Evolutionary conservation across 345 rosid genomes (phyloP).

Genomic region (Limnanthes douglasii): DNA sequence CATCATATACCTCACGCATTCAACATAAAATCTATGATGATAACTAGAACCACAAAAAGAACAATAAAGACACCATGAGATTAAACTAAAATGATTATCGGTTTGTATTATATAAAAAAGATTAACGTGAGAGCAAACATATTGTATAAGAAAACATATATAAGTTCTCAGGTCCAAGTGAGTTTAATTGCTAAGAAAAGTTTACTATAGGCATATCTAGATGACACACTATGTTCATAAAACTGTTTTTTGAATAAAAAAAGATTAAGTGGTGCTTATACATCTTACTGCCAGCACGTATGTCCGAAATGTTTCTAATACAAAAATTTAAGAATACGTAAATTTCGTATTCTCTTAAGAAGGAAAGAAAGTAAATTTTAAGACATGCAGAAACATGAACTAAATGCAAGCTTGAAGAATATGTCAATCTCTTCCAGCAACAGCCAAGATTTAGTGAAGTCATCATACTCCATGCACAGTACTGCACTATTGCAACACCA

Average conservation of each 20-base stretch:
- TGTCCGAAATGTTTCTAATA: conserved; percentile 89
- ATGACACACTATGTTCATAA: no score
- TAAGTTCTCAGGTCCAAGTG: no score
- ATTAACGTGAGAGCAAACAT: background rate
- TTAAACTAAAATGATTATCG: background rate
- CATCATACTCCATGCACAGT: conserved; percentile 92
- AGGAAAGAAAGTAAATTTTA: background rate
- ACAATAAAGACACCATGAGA: background rate
- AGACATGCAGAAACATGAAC: background rate
- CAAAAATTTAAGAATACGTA: conserved; percentile 21
- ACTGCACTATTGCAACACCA: conserved; percentile 87
- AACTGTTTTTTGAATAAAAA: no score
- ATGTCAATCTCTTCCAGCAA: conserved; percentile 96
- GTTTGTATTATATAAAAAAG: background rate
- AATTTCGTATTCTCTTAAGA: conserved; percentile 3
- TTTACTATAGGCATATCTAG: no score
- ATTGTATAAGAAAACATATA: background rate
- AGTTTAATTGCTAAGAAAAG: no score
- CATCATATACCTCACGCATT: conserved; percentile 62
- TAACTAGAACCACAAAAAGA: background rate
- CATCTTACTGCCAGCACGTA: conserved; percentile 96
- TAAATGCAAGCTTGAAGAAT: conserved; percentile 11
- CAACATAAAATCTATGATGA: background rate
- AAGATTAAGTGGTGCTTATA: no score
- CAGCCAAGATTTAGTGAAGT: conserved; percentile 84